phyloP scores from a whole-genome alignment of 371 early-diverging fungal genomes.

The Apophysomyces trapeziformis region DNA sequence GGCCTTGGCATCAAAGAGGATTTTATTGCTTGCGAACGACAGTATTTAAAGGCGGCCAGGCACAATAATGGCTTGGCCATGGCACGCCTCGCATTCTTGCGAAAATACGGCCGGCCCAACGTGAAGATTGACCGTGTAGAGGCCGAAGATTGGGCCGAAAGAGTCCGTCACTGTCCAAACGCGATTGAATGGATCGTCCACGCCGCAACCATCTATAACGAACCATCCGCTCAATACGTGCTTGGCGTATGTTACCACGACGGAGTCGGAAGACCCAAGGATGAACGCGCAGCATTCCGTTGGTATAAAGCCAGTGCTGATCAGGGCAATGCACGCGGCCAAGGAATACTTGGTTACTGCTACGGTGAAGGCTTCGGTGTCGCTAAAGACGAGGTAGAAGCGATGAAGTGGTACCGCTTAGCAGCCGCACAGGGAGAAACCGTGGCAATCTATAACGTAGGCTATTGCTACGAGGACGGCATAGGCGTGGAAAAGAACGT shows the following conservation, averaged over 20 bases:
- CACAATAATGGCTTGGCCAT: conserved; percentile 60
- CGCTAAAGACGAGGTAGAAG: conserved; percentile 67
- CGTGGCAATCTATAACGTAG: conserved; percentile 84
- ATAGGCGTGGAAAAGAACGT: conserved; percentile 72
- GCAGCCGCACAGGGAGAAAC: conserved; percentile 70
- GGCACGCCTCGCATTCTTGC: conserved; percentile 70
- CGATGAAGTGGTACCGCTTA: conserved; percentile 72
- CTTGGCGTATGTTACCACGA: conserved; percentile 79
- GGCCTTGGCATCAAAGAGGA: conserved; percentile 69
- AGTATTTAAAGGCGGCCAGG: conserved; percentile 56
- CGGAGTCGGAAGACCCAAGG: conserved; percentile 65
- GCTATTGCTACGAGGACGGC: conserved; percentile 85
- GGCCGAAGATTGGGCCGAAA: conserved; percentile 66
- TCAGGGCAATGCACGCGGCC: conserved; percentile 66
- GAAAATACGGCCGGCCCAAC: conserved; percentile 78
- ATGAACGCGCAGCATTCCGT: conserved; percentile 60
- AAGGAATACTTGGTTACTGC: conserved; percentile 74
- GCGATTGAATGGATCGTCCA: conserved; percentile 59
- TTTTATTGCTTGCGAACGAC: conserved; percentile 57
- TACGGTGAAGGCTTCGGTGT: conserved; percentile 87
- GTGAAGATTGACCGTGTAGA: conserved; percentile 74
- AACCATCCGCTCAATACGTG: conserved; percentile 57
- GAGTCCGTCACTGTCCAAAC: conserved; percentile 23
- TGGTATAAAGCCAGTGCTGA: conserved; percentile 71
- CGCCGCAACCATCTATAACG: conserved; percentile 54